Base-by-base conservation (phyloP, 768 basidiomycete species). In the Tulasnella sp. region DNA sequence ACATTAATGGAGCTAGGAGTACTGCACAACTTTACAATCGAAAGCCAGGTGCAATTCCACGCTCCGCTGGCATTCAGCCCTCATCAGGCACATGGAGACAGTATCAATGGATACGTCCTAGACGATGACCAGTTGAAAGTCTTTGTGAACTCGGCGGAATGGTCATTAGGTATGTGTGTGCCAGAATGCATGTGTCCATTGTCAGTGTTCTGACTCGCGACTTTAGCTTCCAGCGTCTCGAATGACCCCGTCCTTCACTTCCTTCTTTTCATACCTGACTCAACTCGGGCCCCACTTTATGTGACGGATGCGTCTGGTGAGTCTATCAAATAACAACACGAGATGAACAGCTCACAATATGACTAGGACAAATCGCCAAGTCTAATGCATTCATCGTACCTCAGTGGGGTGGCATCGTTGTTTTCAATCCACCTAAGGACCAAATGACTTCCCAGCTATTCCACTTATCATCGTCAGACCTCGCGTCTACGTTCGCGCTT, bases 161-260 rank as follows among this genome's bases (percentile, higher is more conserved):
- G 95, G 95, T 84, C 83, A 10, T 62, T 99, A 43, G 90, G 92
- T 91, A 59, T 59, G 71, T 58, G 29, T 45, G 27, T 22, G 40
- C 29, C 24, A 10, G 6, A 28, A 7, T 3, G 6, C 31, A 20
- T 16, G 19, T 16, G 33, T 16, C 19, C 10, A 22, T 19, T 20
- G n/a, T 27, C 29, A 39, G 16, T 47, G 58, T 58, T 37, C 50
- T 40, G 9, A 37, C 48, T 29, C 46, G 34, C 59, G 47, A 0
- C 16, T 34, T 34, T 58, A 98, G 92, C 92, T 9, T 93, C 93
- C 0, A 83, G 89, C 52, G 81, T 82, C 2, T 90, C 89, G 1
- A 89, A 86, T 54, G 90, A 98, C 56, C 92, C 90, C 3, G 91
- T 96, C 1, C 67, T 99, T 0, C 87, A 96, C 64, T 92, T 99